Evolutionary conservation across 768 basidiomycete genomes (phyloP), one percentile per base, ranked within the genome.

Genomic region (Flagelloscypha sp.): DNA sequence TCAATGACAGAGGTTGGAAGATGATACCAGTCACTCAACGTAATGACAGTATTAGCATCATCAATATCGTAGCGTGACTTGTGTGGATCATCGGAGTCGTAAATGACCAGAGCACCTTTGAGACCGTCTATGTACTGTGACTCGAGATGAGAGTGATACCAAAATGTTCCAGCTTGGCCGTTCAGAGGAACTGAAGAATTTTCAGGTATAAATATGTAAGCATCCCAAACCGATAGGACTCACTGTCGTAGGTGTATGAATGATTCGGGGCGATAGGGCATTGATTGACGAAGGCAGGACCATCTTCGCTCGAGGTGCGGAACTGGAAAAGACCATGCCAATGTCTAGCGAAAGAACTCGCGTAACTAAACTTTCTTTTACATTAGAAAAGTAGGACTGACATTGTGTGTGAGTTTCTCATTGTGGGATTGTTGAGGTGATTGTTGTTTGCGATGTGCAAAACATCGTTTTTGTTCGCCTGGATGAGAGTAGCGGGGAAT

Each of bases 101-200:
- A 54, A 4, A 57, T 48, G 8, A 45, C 30, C 54, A 57, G 37
- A 53, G 47, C 25, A 52, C 46, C 43, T 38, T 62, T 30, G 55
- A 62, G 13, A 43, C 70, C 71, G 35, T 73, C 70, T 21, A 70
- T 71, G 38, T 72, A 72, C 43, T 72, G 70, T 5, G 62, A 62
- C 4, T 57, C 57, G 29, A 59, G 50, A 38, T 72, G 70, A 11
- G 65, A 67, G 42, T 71, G 68, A 38, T 62, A 70, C 57, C 65
- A 66, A 43, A 55, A 66, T 27, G 61, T 66, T 31, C 48, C 51
- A 4, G 49, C 34, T 30, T 58, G 55, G 30, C 45, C 36, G 37
- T 15, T n/a, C 21, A 18, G 18, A 9, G 35, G 31, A 12, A 47
- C 41, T 6, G 35, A 30, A 41, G 12, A 15, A 10, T 20, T 7